These are phyloP conservation scores for Moniliophthora roreri DNA, from an alignment of 1,284 basidiomycete species.

Conservation along the genomic window DNA sequence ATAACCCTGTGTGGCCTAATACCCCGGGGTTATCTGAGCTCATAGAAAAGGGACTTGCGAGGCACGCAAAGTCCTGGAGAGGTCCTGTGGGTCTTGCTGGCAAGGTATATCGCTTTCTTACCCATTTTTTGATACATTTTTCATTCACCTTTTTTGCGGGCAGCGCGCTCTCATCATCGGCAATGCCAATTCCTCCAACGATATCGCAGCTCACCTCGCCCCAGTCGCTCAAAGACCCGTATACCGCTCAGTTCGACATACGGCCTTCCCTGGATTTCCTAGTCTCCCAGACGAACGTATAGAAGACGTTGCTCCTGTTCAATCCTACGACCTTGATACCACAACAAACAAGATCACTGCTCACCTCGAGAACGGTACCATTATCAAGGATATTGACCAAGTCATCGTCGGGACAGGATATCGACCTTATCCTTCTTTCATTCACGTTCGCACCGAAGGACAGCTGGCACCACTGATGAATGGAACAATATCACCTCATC, in stretches of 20 bases:
- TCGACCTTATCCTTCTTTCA: slow-evolving; percentile 36
- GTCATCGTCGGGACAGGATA: slow-evolving; percentile 48
- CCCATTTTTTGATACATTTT: neutral
- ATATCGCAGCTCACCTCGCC: slow-evolving; percentile 43
- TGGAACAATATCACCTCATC: slow-evolving; percentile 24
- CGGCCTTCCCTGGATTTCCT: slow-evolving; percentile 36
- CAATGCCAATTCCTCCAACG: slow-evolving; percentile 49
- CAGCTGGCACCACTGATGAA: slow-evolving; percentile 20
- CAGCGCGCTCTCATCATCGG: slow-evolving; percentile 44
- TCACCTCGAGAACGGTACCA: slow-evolving; percentile 33
- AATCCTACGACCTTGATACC: slow-evolving; percentile 24
- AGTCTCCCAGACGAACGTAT: slow-evolving; percentile 41
- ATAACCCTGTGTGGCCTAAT: slow-evolving; percentile 40
- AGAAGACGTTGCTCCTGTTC: slow-evolving; percentile 37
- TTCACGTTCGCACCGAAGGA: slow-evolving; percentile 31
- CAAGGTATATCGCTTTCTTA: slow-evolving; percentile 31
- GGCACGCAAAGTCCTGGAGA: slow-evolving; percentile 34
- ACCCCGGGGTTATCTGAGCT: slow-evolving; percentile 35
- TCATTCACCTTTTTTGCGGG: neutral
- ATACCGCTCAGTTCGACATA: slow-evolving; percentile 42
- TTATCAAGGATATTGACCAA: slow-evolving; percentile 36
- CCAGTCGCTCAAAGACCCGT: slow-evolving; percentile 35
- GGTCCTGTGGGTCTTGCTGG: slow-evolving; percentile 36
- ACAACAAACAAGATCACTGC: slow-evolving; percentile 28
- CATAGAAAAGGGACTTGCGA: slow-evolving; percentile 30